phyloP scores from a whole-genome alignment of 139 green algal genomes.

The Diplosphaera chodatii region DNA sequence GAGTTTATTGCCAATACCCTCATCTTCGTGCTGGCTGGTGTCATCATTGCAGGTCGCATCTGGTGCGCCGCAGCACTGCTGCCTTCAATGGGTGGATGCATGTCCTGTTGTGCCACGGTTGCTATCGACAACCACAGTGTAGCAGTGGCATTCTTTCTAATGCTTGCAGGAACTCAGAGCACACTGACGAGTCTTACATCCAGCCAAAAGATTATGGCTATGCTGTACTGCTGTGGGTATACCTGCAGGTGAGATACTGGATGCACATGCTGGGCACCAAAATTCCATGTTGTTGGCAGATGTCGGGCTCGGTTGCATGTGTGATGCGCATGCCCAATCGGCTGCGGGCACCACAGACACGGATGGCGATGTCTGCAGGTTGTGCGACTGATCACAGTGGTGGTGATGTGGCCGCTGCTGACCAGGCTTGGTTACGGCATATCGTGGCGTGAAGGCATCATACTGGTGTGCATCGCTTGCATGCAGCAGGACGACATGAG shows the following conservation, averaged over 20 bases:
- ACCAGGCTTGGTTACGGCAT: conserved; percentile 38
- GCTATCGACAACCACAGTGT: no score
- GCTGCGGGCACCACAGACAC: no score
- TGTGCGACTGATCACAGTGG: conserved; percentile 22
- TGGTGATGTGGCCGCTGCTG: conserved; percentile 45
- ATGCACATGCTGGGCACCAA: no score
- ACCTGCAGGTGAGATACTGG: conserved; percentile 25
- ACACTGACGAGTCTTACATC: conserved; percentile 2
- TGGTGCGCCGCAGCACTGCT: neutral
- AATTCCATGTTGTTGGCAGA: no score
- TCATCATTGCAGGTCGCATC: conserved; percentile 43
- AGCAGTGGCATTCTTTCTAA: no score
- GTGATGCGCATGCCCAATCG: no score
- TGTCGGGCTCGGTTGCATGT: no score
- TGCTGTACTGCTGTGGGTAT: conserved; percentile 37
- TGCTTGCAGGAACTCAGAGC: conserved; percentile 5
- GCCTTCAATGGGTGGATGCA: no score
- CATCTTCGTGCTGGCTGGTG: conserved; percentile 57
- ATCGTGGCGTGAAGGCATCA: conserved; percentile 28
- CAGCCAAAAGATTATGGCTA: conserved; percentile 33
- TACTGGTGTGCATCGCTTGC: no score
- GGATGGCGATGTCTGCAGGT: no score
- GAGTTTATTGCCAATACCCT: conserved; percentile 67
- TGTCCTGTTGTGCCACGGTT: no score
- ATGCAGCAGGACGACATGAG: no score